Evolutionary conservation across 352 stramenopile species (phyloP).

Genomic region (Phytophthora idaei): DNA sequence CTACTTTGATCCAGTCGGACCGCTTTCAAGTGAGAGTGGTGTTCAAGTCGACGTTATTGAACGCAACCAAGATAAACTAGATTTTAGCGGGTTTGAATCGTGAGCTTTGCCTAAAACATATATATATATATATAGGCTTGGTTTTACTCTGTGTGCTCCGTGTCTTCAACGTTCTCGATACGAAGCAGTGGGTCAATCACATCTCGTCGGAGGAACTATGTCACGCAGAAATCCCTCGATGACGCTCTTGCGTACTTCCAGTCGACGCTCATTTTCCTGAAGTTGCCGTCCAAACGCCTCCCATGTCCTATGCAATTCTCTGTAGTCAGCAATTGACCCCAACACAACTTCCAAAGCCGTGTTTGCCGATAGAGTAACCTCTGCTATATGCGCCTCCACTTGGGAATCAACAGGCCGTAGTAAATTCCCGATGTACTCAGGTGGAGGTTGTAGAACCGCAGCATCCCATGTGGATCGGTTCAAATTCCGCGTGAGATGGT

Average conservation of each 20-base stretch:
- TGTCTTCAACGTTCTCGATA: background rate
- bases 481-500: background rate
- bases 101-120: background rate
- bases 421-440: background rate
- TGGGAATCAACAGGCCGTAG: background rate
- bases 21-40: background rate
- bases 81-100: background rate
- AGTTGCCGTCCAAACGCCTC: background rate
- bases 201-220: background rate
- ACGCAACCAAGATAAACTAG: background rate
- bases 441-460: background rate
- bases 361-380: background rate
- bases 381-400: background rate
- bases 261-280: background rate
- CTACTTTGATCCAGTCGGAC: background rate
- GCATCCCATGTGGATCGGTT: background rate
- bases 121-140: background rate
- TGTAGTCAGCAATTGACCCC: background rate
- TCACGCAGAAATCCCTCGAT: background rate
- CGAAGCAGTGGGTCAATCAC: background rate
- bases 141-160: background rate
- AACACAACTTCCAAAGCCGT: background rate
- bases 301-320: background rate
- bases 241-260: background rate
- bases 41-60: background rate